phyloP scores from a whole-genome alignment of 1,284 basidiomycete species.

The Kwoniella shivajii region DNA sequence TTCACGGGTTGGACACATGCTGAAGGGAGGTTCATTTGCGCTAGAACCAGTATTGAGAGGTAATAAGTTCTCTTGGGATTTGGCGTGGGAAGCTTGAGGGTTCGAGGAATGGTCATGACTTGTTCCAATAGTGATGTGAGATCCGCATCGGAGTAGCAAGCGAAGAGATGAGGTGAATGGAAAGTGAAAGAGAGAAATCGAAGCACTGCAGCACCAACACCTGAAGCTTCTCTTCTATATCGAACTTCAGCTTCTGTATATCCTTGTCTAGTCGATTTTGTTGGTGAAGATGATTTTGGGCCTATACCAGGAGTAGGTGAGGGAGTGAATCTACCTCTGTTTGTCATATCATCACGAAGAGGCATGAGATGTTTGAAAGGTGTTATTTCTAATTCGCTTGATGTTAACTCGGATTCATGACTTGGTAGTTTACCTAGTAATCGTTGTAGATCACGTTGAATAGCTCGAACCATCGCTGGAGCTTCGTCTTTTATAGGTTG shows the following conservation, averaged over 20 bases:
- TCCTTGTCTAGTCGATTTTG: slow-evolving; percentile 32
- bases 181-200: slow-evolving; percentile 41
- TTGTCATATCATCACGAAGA: slow-evolving; percentile 17
- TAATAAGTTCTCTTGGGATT: slow-evolving; percentile 53
- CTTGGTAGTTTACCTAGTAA: slow-evolving; percentile 43
- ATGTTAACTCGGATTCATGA: slow-evolving; percentile 20
- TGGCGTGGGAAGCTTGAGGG: slow-evolving; percentile 46
- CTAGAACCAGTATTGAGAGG: slow-evolving; percentile 45
- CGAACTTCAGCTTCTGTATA: slow-evolving; percentile 51
- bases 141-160: slow-evolving; percentile 47
- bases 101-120: slow-evolving; percentile 47
- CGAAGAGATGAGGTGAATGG: slow-evolving; percentile 32
- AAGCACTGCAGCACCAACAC: slow-evolving; percentile 43
- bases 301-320: slow-evolving; percentile 12
- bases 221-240: slow-evolving; percentile 49
- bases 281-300: slow-evolving; percentile 12
- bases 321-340: too few species aligned
- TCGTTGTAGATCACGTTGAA: slow-evolving; percentile 44
- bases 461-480: slow-evolving; percentile 46
- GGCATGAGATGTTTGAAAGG: slow-evolving; percentile 40
- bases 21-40: slow-evolving; percentile 40
- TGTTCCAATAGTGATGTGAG: slow-evolving; percentile 43
- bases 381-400: slow-evolving; percentile 20
- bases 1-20: slow-evolving; percentile 35
- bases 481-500: slow-evolving; percentile 45